Conservation (phyloP, 305 asterid species). For the Fraxinus latifolia region DNA sequence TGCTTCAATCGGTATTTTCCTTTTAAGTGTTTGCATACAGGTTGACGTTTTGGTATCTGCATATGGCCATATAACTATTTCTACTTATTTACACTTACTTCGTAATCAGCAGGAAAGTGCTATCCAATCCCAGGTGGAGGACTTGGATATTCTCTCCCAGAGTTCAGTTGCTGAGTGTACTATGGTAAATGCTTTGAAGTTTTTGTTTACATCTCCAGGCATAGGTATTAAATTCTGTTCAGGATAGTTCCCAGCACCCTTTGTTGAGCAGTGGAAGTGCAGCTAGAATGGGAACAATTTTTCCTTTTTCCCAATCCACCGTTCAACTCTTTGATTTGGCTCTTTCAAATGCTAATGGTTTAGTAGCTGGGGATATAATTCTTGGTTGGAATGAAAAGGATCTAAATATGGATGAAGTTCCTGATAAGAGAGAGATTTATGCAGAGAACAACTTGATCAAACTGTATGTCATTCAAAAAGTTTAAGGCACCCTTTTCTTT, state of each 20-base stretch:
- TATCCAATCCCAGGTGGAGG: constrained; percentile 36
- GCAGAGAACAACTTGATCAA: neutral
- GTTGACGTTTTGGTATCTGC: constrained; percentile 19
- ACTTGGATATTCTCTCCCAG: constrained; percentile 38
- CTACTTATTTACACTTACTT: constrained; percentile 16
- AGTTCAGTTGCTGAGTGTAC: constrained; percentile 44
- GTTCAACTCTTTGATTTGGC: constrained; percentile 16
- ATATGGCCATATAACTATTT: constrained; percentile 14
- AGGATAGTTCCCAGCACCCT: constrained; percentile 1
- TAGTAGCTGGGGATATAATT: constrained; percentile 3
- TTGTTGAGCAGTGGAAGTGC: constrained; percentile 16
- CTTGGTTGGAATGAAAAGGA: constrained; percentile 16
- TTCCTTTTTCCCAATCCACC: constrained; percentile 2
- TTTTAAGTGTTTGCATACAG: constrained; percentile 13
- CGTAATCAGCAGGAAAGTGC: constrained; percentile 41
- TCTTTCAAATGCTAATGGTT: constrained; percentile 20
- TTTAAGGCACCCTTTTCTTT: neutral
- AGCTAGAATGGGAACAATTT: constrained; percentile 7
- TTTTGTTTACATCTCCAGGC: constrained; percentile 15
- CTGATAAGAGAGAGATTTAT: neutral
- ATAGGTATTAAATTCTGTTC: constrained; percentile 17
- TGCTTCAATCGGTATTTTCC: constrained; percentile 44
- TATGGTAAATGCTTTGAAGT: constrained; percentile 36
- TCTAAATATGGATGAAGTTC: neutral
- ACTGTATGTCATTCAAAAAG: constrained; percentile 15